Evolutionary conservation across 2,329 filamentous ascomycete genomes (phyloP), one percentile per base, ranked within the genome.

Genomic region (Orbilia brochopaga): DNA sequence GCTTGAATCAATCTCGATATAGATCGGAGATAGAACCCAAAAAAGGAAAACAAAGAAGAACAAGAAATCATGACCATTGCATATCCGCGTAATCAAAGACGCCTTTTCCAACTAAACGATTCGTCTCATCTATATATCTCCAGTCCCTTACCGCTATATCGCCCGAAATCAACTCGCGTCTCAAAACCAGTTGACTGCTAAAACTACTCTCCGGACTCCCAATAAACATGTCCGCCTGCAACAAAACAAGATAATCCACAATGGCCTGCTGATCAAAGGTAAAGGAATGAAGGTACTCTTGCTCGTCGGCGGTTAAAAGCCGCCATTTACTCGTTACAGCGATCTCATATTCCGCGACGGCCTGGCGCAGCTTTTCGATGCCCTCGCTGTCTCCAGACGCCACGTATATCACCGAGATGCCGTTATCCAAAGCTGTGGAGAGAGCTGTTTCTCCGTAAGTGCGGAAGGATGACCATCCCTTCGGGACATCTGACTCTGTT

Each of bases 241-340:
- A 74, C n/a, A 82, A 73, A 1, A 82, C 80, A 4, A 82, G 73
- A 40, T 79, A 80, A 69, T 82, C 81, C 8, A 83, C 76, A 10
- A 82, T 75, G 0, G 78, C 80, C 74, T 82, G 80, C 74, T 82
- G 81, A 73, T 82, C 80, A 80, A 80, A n/a, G 82, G 17, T 77
- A 81, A 82, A 74, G 1, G 76, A 72, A 11, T 80, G 73, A 1
- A 82, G 76, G 55, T 77, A 77, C n/a, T 77, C 75, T 3, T 79
- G 74, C n/a, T 80, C 79, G 1, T 74, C 67, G 17, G 74, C 75
- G 0, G 74, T 56, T 4, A 82, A 73, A 1, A 82, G 74, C 27
- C 81, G 77, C 13, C 76, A 73, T 75, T 82, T 82, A 52, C 79
- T 80, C 2, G 79, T 62, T 0, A 82, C 78, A 10, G 67, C 75